Evolutionary conservation across 2,329 filamentous ascomycete genomes (phyloP).

Genomic region (Beauveria rudraprayagi): DNA sequence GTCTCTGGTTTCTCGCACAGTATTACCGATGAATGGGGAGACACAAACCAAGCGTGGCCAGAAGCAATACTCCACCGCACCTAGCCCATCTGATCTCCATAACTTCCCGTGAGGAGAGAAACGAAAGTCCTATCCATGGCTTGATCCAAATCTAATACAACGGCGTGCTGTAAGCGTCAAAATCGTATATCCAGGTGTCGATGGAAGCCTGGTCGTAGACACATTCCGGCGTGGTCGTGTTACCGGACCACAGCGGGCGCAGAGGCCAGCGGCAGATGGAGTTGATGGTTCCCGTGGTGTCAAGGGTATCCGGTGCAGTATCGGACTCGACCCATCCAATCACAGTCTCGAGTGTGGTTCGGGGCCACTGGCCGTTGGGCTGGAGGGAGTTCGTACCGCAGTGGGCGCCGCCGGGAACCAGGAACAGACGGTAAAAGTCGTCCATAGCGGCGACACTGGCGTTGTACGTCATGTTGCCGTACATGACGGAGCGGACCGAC

Average conservation of each 20-base stretch:
- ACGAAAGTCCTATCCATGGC: no score
- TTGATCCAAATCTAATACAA: neutral
- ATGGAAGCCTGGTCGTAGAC: neutral
- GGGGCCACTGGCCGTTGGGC: constrained; percentile 32
- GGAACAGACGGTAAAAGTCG: constrained; percentile 35
- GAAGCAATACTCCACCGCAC: no score
- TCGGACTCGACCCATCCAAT: constrained; percentile 47
- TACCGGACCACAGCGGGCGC: constrained; percentile 29
- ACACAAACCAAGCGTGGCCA: no score
- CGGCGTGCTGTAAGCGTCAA: neutral
- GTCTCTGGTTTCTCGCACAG: no score
- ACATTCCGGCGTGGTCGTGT: neutral
- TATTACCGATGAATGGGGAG: no score
- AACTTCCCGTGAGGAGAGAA: no score
- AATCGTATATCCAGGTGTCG: neutral
- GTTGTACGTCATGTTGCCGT: constrained; percentile 29
- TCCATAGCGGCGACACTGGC: constrained; percentile 33
- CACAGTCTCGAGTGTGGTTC: constrained; percentile 36
- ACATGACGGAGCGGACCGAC: constrained; percentile 42
- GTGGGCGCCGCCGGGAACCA: constrained; percentile 43
- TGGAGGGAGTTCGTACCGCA: constrained; percentile 34
- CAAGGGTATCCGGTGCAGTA: constrained; percentile 33
- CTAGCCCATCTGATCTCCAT: no score
- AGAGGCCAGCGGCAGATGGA: constrained; percentile 35
- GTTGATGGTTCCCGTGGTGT: constrained; percentile 30